Evolutionary conservation across 2,329 filamentous ascomycete species (phyloP), one percentile per base, ranked within the genome.

Genomic region (Exophiala spinifera): DNA sequence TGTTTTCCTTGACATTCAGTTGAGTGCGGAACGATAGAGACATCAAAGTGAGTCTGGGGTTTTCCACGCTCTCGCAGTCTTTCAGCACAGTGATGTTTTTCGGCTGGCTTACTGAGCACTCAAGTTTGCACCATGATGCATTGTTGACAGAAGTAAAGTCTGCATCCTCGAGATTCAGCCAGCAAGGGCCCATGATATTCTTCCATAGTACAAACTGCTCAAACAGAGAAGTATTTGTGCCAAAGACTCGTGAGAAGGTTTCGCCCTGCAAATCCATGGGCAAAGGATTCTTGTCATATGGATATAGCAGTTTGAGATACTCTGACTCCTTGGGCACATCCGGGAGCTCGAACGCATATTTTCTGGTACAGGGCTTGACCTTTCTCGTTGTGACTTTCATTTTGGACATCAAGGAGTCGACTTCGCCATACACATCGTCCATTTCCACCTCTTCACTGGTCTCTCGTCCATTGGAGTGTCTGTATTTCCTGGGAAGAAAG

Each of bases 151-250:
- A 79, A 15, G 81, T 80, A 68, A 95, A 96, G 69, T 96, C 86
- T 25, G 88, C 88, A 62, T 88, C 86, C 61, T 91, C 82, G 51
- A 99, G 94, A 67, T 87, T 91, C 43, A 99, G 81, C 94, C 94
- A 99, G 70, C 94, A 97, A 25, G 94, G 94, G 1, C 94, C 94
- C 92, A 96, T 99, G 64, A 99, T 89, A 67, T 96, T 95, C 75
- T 96, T 97, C 88, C 91, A 96, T 4, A 99, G 79, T 17, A 99
- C 94, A 67, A 99, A 99, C 65, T 99, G 94, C 72, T 99, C 94
- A 64, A 99, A 99, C 0, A 99, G 79, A 1, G 89, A 85, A 0
- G 94, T 99, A 70, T 94, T 96, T 53, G 88, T 87, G 23, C 95
- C 94, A 63, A 99, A 99, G 20, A 96, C 86, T 61, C 89, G 89